These are phyloP conservation scores for Wallacemonas sp. DNA, from an alignment of 208 protist genomes.

Conservation along the genomic window DNA sequence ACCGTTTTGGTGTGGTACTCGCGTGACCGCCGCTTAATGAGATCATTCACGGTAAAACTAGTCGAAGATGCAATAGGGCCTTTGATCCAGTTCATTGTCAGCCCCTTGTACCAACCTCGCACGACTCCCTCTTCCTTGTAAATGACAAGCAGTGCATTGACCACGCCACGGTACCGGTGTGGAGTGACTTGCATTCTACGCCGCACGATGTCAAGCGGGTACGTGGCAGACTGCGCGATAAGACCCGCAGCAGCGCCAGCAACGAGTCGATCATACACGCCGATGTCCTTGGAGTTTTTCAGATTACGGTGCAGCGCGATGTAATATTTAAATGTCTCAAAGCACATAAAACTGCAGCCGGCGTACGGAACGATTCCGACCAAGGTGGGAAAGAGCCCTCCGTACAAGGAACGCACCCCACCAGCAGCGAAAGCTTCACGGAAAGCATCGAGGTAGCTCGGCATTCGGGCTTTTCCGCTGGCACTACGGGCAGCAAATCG, in stretches of 20 bases:
- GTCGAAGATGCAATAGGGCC: conserved; percentile 88
- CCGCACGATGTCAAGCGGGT: conserved; percentile 94
- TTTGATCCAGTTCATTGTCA: conserved; percentile 95
- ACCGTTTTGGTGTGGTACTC: conserved; percentile 70
- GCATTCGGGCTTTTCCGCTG: conserved; percentile 56
- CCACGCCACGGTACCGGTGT: conserved; percentile 70
- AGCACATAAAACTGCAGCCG: conserved; percentile 92
- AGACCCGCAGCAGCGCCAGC: conserved; percentile 87
- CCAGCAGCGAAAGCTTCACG: conserved; percentile 49
- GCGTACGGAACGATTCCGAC: conserved; percentile 94
- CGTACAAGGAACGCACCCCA: conserved; percentile 72
- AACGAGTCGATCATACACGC: conserved; percentile 64
- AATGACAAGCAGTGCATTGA: conserved; percentile 58
- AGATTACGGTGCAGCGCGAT: conserved; percentile 50
- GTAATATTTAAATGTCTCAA: conserved; percentile 87
- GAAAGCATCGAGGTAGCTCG: conserved; percentile 75
- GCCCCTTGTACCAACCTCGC: conserved; percentile 88
- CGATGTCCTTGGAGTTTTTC: conserved; percentile 68
- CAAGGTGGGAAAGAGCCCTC: conserved; percentile 90
- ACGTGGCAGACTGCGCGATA: conserved; percentile 92
- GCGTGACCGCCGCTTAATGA: conserved; percentile 74
- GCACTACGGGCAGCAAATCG: conserved; percentile 78
- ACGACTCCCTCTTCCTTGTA: conserved; percentile 77
- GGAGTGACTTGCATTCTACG: conserved; percentile 91
- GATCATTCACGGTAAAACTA: conserved; percentile 93